These are phyloP conservation scores for Marasmius oreades DNA, from an alignment of 1,284 basidiomycete species.

Conservation along the genomic window DNA sequence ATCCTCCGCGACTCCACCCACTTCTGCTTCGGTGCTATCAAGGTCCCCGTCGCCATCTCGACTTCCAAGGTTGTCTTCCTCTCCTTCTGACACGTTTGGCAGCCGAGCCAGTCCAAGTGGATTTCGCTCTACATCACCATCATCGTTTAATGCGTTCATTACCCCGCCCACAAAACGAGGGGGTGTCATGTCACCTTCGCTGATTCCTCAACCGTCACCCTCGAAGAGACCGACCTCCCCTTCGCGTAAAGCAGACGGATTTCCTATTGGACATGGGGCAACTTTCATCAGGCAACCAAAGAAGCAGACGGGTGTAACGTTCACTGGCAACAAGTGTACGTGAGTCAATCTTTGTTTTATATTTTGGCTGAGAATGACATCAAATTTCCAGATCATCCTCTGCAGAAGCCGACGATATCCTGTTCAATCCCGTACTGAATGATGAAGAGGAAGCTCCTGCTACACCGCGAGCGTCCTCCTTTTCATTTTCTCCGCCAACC, in stretches of 20 bases:
- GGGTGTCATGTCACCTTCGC: conserved; percentile 36
- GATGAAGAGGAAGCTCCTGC: background rate
- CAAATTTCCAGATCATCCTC: no score
- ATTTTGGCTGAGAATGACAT: background rate
- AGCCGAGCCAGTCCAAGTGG: background rate
- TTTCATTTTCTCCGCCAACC: background rate
- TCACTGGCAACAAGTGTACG: background rate
- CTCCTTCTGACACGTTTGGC: conserved; percentile 11
- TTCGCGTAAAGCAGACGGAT: conserved; percentile 21
- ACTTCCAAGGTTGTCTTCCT: conserved; percentile 11
- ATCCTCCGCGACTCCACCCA: conserved; percentile 31
- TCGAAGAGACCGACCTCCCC: conserved; percentile 27
- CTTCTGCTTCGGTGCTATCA: conserved; percentile 20
- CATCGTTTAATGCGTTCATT: conserved; percentile 25
- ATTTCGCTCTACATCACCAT: background rate
- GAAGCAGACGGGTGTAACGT: background rate
- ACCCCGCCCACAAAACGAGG: conserved; percentile 48
- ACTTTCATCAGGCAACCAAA: background rate
- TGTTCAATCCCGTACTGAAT: background rate
- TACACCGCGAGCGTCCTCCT: conserved; percentile 24
- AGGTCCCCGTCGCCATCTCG: conserved; percentile 17
- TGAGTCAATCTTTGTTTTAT: background rate
- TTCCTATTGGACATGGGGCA: conserved; percentile 10
- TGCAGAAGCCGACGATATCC: background rate
- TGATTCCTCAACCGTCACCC: conserved; percentile 52